Evolutionary conservation across 371 early-diverging fungal species (phyloP).

Genomic region (Mucor racemosus): DNA sequence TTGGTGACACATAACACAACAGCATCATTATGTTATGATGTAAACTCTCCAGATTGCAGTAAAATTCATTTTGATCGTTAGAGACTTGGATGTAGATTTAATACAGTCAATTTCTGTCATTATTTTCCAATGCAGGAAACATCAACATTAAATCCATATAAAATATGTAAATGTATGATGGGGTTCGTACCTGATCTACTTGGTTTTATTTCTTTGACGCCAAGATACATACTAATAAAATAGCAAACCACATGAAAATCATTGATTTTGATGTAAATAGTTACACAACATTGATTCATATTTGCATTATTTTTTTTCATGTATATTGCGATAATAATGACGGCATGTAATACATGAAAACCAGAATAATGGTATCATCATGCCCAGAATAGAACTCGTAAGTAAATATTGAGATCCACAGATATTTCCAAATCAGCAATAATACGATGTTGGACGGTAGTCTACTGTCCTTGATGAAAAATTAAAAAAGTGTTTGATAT

Average conservation of each 20-base stretch:
- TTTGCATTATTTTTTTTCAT: not conserved
- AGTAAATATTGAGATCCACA: too few species aligned
- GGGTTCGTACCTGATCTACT: not conserved
- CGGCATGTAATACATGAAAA: constrained; percentile 1
- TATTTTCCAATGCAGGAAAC: not conserved
- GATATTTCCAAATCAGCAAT: too few species aligned
- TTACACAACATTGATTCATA: not conserved
- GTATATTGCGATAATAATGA: not conserved
- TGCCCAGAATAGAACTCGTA: not conserved
- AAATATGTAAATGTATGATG: not conserved
- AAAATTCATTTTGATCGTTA: too few species aligned
- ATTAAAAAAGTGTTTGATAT: too few species aligned
- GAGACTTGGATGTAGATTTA: not conserved
- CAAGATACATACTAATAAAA: not conserved
- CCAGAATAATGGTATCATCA: not conserved
- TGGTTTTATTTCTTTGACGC: not conserved
- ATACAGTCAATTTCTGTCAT: not conserved
- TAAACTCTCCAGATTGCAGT: too few species aligned
- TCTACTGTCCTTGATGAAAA: not conserved
- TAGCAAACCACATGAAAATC: not conserved
- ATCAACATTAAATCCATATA: not conserved
- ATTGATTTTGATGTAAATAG: not conserved
- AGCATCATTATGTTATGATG: too few species aligned
- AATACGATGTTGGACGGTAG: not conserved
- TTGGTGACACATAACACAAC: too few species aligned